Base-by-base conservation (phyloP, 2,329 filamentous ascomycete species). In the Neodidymelliopsis sp. region DNA sequence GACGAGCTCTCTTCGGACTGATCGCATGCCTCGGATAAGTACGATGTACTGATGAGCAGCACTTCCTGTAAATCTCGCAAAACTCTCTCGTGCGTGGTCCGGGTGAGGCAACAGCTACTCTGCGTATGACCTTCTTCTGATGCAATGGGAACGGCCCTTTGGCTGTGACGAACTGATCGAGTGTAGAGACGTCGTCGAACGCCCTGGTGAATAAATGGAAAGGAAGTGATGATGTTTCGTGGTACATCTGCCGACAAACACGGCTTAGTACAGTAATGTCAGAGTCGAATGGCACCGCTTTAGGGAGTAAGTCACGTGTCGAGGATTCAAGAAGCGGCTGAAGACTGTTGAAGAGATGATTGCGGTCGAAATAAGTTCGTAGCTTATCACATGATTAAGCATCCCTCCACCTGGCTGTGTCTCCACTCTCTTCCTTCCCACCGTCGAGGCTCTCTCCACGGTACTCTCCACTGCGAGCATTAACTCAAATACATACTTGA, bases 131-230 rank as follows among this genome's bases (percentile, higher is more conserved):
- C 8, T 34, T 28, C 28, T 57, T 57, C 15, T 37, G 30, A 4
- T 44, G 25, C 10, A 44, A 7, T 12, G 34, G 29, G 10, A 55
- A 43, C 5, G 15, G 27, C 12, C 42, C 37, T 24, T 46, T 47
- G 25, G 50, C 44, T n/a, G 41, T 41, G 12, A 57, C 37, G 20
- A 48, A 57, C 20, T 53, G 52, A 22, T 58, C 55, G n/a, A 58
- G 29, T 6, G 49, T 55, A n/a, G 50, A 58, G 4, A 49, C 41
- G 10, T 37, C 44, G 25, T 55, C 49, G 24, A 58, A 58, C 2
- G 52, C 38, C 52, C 52, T 55, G 2, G 41, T 31, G 34, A 42
- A 55, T 11, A 39, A 23, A 3, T 49, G 31, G 36, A 55, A 53
- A 1, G 49, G 52, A 2, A 58, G 19, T 2, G 33, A 15, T 1